Evolutionary conservation across 2,329 filamentous ascomycete species (phyloP), one percentile per base, ranked within the genome.

Genomic region (Penicillium sp.): DNA sequence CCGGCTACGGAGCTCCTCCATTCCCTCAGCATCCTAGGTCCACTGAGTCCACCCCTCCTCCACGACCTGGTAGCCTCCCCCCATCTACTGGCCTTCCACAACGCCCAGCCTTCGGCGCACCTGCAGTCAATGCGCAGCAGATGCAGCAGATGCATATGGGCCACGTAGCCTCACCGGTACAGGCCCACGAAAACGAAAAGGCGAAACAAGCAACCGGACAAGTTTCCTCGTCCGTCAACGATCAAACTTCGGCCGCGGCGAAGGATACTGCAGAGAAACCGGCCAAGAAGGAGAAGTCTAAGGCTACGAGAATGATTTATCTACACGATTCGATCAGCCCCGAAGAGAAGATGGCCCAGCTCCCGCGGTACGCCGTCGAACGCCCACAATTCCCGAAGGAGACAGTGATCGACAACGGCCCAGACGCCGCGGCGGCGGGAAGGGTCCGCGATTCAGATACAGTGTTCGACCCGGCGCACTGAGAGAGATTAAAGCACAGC

Each of bases 321-420:
- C 84, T 84, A 54, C 88, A 95, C 66, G 83, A 86, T 44, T 84
- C 87, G 50, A 75, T 84, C 63, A 93, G 88, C 63, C 88, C 89
- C 1, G 91, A 96, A 74, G 91, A 95, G 78, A 89, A 85, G 72
- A 90, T 95, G 88, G 86, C 89, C 25, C 73, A 76, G 65, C 75
- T 93, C 74, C 78, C 87, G 53, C 84, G 83, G 70, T 95, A 95
- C 75, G 83, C 84, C 61, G 87, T 81, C 68, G 75, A 75, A 64
- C 80, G 79, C 62, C 68, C 73, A 58, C 65, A 61, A 47, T 69
- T 65, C 60, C 60, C 56, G 44, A 65, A 49, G 39, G 48, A 72
- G 50, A 72, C 67, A 51, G 63, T 56, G 37, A 60, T 71, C 47
- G 59, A 59, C 52, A 68, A 69, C 52, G 54, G 66, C 51, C 66